phyloP scores from a whole-genome alignment of 441 rosid genomes.

The Macaranga tanarius region DNA sequence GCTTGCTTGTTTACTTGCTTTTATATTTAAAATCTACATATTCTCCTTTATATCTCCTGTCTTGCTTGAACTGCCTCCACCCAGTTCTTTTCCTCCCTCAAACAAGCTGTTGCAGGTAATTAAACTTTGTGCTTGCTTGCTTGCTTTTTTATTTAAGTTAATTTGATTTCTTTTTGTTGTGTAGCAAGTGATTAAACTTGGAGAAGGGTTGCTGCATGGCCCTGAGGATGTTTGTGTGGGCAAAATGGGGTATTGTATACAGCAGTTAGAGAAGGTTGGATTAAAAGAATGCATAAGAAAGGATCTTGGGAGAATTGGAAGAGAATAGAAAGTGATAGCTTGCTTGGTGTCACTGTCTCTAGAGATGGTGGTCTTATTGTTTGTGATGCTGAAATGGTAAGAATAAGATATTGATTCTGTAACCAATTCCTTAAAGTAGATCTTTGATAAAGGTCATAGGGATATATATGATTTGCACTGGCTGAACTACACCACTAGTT shows the following conservation, averaged over 20 bases:
- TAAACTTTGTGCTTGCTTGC: background rate
- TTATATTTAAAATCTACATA: slow-evolving; percentile 33
- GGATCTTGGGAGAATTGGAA: slow-evolving; percentile 50
- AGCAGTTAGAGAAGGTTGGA: slow-evolving; percentile 55
- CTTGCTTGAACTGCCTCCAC: slow-evolving; percentile 31
- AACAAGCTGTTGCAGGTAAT: slow-evolving; percentile 43
- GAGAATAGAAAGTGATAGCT: slow-evolving; percentile 22
- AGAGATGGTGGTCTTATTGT: slow-evolving; percentile 39
- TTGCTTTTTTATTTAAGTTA: background rate
- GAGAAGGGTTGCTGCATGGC: slow-evolving; percentile 39
- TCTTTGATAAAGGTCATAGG: no score
- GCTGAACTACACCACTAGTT: no score
- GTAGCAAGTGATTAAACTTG: slow-evolving; percentile 40
- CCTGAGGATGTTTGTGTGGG: slow-evolving; percentile 43
- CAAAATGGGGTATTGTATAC: slow-evolving; percentile 41
- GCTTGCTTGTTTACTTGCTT: slow-evolving; percentile 31
- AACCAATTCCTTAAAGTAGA: background rate
- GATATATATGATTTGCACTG: background rate
- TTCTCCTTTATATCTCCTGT: slow-evolving; percentile 51
- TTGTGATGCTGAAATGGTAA: slow-evolving; percentile 41
- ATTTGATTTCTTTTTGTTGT: no score
- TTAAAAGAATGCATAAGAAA: slow-evolving; percentile 41
- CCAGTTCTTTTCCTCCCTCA: slow-evolving; percentile 22
- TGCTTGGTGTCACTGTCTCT: slow-evolving; percentile 46
- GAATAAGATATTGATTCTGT: no score